Evolutionary conservation across 768 basidiomycete species (phyloP), one percentile per base, ranked within the genome.

Genomic region (Naganishia randhawae): DNA sequence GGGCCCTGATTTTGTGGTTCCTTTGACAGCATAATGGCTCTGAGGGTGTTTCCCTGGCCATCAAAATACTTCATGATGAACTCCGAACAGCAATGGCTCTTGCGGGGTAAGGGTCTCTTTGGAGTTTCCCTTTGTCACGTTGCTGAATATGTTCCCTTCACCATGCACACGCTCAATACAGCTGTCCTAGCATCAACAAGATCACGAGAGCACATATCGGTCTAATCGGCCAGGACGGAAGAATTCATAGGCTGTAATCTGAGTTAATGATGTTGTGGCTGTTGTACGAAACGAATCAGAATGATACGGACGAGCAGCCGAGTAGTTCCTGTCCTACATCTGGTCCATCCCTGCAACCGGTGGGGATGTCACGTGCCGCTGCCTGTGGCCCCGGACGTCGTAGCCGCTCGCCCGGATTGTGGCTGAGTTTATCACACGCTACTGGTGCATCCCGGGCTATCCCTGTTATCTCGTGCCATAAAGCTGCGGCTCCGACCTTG

Each of bases 141-240:
- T 19, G 41, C 11, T 10, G 10, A 19, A 42, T 42, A 42, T 45
- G 11, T 2, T 17, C 29, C 6, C 8, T 48, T 6, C 29, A 22
- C 62, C 5, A 22, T 22, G 1, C n/a, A n/a, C n/a, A 27, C 22
- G 5, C n/a, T 4, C 62, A 9, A 31, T 63, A 4, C 41, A 63
- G 41, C 13, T 63, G 62, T 42, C 7, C 10, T 13, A 63, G 39
- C 22, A 48, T 63, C 27, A 31, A 42, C 25, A 45, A 63, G 39
- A 63, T 63, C 62, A 63, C 39, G 8, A 22, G 22, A 5, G 29
- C 62, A 2, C 62, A 63, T 45, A 39, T 63, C 10, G 41, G 41
- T 10, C 11, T 42, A 19, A 42, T 42, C 19, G 41, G 41, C 19
- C 41, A 42, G 41, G 41, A 63, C 27, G 62, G 62, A 1, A 10